Evolutionary conservation across 83 land plant species (phyloP), one percentile per base, ranked within the genome.

Genomic region (Isoetes engelmannii): DNA sequence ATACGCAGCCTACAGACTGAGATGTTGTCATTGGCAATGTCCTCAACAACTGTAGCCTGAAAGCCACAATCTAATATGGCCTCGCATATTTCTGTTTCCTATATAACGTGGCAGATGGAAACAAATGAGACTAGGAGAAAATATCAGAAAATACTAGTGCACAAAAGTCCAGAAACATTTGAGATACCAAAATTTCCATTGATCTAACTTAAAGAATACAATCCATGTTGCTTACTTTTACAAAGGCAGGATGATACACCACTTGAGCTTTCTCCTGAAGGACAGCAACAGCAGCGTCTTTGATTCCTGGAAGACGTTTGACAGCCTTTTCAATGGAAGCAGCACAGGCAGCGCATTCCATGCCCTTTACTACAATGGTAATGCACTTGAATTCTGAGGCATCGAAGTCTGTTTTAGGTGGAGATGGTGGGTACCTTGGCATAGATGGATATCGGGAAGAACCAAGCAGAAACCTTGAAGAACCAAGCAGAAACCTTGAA

Each of bases 281-380:
- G 37, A 84, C 80, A 10, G 92, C 85, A 41, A 90, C 92, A 48
- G 83, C 49, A 2, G 81, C 86, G 68, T 83, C 80, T 70, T 81
- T 74, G 17, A 93, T 82, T 4, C 98, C 96, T 19, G 84, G 74
- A 57, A 90, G 69, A 44, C 77, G 55, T 59, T 76, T 76, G 19
- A 93, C 70, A 6, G 79, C 81, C 54, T 92, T 82, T 59, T 93
- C 92, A 65, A 93, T 84, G 5, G 92, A 84, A 7, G 79, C 69
- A 6, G 86, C 85, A 83, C 98, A 90, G 61, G 96, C 87, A n/a
- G 96, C 84, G 72, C 98, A 90, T 61, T 77, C 74, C 74, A 93
- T 90, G 41, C 89, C 88, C 7, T 56, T 13, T 21, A 89, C 79
- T 56, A 72, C 71, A 56, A 86, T 77, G 17, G 65, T 72, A 68